A percentile compares a stretch with the other conserved stretches of the same genome.
Conservation (phyloP, 2,329 filamentous ascomycete genomes). For the Aspergillus sp. region DNA sequence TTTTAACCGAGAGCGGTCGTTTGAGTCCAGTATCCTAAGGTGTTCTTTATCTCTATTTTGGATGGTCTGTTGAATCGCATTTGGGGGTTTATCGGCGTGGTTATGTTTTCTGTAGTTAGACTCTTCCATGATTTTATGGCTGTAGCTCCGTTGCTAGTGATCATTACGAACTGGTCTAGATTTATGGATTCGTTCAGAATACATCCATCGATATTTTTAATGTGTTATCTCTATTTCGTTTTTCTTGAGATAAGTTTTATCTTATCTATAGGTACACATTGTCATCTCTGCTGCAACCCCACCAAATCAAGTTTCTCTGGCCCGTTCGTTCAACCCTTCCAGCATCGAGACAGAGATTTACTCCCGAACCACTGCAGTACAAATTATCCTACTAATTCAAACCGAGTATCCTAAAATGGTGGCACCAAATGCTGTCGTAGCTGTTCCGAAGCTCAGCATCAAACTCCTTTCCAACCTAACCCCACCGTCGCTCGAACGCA, state of each 20-base stretch:
- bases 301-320: not conserved
- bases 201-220: not conserved
- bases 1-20: conserved; percentile 35
- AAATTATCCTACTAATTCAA: not conserved
- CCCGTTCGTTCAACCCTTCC: not conserved
- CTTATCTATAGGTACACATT: not conserved
- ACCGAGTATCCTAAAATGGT: not conserved
- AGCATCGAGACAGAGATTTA: not conserved
- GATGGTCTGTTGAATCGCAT: conserved; percentile 1
- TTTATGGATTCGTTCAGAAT: not conserved
- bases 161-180: not conserved
- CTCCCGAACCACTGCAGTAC: not conserved
- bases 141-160: not conserved
- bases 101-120: not conserved
- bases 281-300: not conserved
- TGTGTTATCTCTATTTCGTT: not conserved
- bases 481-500: conserved; percentile 59
- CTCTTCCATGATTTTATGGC: not conserved
- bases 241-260: not conserved
- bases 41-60: conserved; percentile 2
- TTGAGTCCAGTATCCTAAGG: conserved; percentile 12
- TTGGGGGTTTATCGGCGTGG: not conserved
- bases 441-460: not conserved
- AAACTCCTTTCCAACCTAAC: conserved; percentile 42
- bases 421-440: not conserved